Conservation (phyloP, 805 yeast genomes). For the Myxozyma vanderwaltii region DNA sequence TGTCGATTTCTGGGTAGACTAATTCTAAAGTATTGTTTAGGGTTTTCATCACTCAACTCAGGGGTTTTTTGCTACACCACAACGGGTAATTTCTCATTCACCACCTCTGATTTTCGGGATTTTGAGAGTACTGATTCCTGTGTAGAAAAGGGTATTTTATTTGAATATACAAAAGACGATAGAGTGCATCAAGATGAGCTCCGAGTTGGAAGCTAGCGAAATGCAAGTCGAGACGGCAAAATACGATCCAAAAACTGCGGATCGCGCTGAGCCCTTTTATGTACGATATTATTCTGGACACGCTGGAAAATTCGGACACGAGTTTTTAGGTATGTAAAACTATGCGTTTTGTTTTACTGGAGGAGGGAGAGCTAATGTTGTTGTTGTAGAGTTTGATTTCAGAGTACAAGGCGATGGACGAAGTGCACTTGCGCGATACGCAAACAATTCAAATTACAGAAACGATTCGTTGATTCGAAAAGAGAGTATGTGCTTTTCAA, state of each 20-base stretch:
- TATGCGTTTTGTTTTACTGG: not conserved
- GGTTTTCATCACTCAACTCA: not conserved
- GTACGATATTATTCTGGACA: constrained; percentile 51
- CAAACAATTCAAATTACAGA: constrained; percentile 52
- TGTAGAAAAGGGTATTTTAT: too few species aligned
- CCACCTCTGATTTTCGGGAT: too few species aligned
- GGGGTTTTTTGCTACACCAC: too few species aligned
- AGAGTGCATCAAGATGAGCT: not conserved
- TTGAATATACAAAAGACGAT: not conserved
- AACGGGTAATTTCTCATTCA: too few species aligned
- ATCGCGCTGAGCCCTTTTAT: constrained; percentile 42
- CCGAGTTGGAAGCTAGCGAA: not conserved
- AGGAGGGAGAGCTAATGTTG: not conserved
- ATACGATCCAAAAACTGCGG: constrained; percentile 20
- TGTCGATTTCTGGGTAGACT: too few species aligned
- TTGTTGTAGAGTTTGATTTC: constrained; percentile 44
- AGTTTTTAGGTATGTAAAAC: constrained; percentile 44
- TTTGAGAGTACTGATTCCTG: too few species aligned
- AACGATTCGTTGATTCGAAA: constrained; percentile 48
- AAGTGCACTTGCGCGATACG: constrained; percentile 45
- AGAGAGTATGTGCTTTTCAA: constrained; percentile 36
- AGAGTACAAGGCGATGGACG: constrained; percentile 39
- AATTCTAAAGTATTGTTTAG: not conserved
- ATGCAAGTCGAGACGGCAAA: constrained; percentile 4
- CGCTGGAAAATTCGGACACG: constrained; percentile 51